Conservation (phyloP, 495 filamentous ascomycete species). For the Amphirosellinia nigrospora region DNA sequence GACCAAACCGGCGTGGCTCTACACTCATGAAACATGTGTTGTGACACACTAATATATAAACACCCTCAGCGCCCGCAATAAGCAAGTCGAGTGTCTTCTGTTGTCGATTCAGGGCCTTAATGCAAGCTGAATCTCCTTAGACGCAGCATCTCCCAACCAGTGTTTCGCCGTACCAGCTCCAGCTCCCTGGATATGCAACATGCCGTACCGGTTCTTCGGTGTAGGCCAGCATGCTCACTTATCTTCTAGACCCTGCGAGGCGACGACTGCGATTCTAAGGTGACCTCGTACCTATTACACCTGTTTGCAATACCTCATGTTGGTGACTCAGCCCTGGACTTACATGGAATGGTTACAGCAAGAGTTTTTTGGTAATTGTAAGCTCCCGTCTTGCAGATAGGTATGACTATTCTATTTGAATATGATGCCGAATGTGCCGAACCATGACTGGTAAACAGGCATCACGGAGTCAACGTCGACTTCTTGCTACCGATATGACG, state of each 20-base stretch:
- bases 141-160: neutral
- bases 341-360: neutral
- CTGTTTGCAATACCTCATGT: neutral
- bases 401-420: neutral
- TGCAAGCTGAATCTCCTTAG: too few relatives aligned
- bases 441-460: neutral
- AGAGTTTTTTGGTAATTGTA: neutral
- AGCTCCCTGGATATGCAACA: neutral
- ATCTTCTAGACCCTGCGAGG: neutral
- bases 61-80: neutral
- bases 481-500: neutral
- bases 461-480: neutral
- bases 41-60: neutral
- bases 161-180: neutral
- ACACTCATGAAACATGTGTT: neutral
- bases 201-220: neutral
- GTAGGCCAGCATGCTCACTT: neutral
- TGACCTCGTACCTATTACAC: neutral
- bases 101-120: neutral
- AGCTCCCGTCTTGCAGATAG: neutral
- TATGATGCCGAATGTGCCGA: conserved; percentile 12
- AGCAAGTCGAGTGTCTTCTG: neutral
- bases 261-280: neutral
- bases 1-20: neutral
- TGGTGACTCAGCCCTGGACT: neutral